phyloP scores from a whole-genome alignment of 2,329 filamentous ascomycete genomes.

The Nemania serpens region DNA sequence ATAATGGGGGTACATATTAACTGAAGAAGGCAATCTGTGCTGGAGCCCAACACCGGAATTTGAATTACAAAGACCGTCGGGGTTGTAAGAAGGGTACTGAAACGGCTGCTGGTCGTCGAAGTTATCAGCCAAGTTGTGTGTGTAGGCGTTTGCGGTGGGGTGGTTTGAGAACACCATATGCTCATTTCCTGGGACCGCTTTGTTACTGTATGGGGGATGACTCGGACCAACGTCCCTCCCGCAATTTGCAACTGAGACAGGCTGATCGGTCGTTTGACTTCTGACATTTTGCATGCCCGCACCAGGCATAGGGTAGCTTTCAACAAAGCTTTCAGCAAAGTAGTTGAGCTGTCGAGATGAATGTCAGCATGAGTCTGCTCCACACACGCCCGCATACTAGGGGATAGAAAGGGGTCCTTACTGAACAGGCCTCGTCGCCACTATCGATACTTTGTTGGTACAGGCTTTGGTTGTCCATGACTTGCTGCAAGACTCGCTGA shows the following conservation, averaged over 20 bases:
- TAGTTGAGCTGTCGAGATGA: conserved; percentile 32
- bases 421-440: conserved; percentile 34
- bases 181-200: conserved; percentile 37
- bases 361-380: conserved; percentile 22
- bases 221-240: conserved; percentile 38
- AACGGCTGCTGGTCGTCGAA: conserved; percentile 29
- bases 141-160: conserved; percentile 35
- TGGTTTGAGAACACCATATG: conserved; percentile 33
- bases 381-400: neutral
- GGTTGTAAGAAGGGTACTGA: conserved; percentile 31
- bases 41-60: conserved; percentile 23
- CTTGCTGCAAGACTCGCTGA: conserved; percentile 28
- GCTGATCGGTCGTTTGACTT: conserved; percentile 36
- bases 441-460: conserved; percentile 33
- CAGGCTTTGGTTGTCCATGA: conserved; percentile 34
- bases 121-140: conserved; percentile 27
- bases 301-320: conserved; percentile 24
- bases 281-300: conserved; percentile 32
- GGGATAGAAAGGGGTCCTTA: conserved; percentile 28
- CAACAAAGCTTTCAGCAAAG: conserved; percentile 26
- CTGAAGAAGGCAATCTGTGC: conserved; percentile 27
- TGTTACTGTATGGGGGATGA: conserved; percentile 39
- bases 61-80: conserved; percentile 19
- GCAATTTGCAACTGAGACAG: conserved; percentile 39
- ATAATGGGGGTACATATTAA: conserved; percentile 21